Percentiles rank a stretch among this genome's conserved stretches.
phyloP scores from a whole-genome alignment of 768 basidiomycete genomes.

The Kwoniella botswanensis region DNA sequence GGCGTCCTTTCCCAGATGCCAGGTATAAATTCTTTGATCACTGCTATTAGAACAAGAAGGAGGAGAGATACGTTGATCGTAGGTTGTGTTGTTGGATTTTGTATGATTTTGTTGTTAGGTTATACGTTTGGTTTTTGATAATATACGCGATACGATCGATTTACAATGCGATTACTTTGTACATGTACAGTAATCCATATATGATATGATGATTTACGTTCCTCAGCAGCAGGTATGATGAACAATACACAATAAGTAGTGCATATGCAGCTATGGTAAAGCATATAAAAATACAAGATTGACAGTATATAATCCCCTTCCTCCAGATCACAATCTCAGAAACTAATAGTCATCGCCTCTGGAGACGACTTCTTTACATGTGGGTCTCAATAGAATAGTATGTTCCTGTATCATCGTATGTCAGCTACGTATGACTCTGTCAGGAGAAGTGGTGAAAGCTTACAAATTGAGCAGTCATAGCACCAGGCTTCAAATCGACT shows the following conservation, averaged over 20 bases:
- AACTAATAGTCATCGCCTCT: constrained; percentile 61
- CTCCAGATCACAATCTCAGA: too few species aligned
- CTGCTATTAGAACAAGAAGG: constrained; percentile 90
- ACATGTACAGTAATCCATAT: background rate
- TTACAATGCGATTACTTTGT: background rate
- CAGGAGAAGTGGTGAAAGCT: constrained; percentile 6
- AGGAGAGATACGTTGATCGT: constrained; percentile 87
- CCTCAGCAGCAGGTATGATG: background rate
- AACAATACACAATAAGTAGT: constrained; percentile 8
- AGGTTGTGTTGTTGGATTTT: constrained; percentile 84
- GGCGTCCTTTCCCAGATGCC: constrained; percentile 85
- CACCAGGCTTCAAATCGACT: constrained; percentile 71
- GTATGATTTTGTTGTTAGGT: constrained; percentile 68
- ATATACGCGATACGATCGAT: background rate
- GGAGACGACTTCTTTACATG: constrained; percentile 62
- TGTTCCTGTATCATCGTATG: constrained; percentile 57
- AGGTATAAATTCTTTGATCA: constrained; percentile 87
- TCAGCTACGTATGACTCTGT: background rate
- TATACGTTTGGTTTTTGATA: constrained; percentile 59
- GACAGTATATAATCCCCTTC: too few species aligned
- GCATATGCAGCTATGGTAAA: background rate
- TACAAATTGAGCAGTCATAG: constrained; percentile 85
- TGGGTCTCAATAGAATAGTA: constrained; percentile 62
- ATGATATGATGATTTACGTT: constrained; percentile 1
- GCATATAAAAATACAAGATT: too few species aligned